Conservation (phyloP, 305 asterid species). For the Fraxinus nigra region DNA sequence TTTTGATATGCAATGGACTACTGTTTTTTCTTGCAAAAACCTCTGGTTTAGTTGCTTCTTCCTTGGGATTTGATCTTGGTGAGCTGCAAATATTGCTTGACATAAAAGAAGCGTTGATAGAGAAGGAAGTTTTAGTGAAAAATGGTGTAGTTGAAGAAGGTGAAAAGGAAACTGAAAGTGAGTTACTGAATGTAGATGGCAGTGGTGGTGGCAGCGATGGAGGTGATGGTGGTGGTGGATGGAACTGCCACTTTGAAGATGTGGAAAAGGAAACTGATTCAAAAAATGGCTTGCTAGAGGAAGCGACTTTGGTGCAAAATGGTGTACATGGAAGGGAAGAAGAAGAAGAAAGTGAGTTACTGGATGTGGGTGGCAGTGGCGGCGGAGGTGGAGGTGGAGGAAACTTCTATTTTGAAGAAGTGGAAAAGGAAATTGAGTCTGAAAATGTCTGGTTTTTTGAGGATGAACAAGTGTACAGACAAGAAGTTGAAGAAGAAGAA, state of each 20-base stretch:
- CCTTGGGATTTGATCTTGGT: not conserved
- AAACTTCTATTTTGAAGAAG: slow-evolving; percentile 9
- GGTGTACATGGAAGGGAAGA: not conserved
- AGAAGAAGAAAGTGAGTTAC: not conserved
- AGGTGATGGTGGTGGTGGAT: slow-evolving; percentile 22
- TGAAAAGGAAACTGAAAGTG: not conserved
- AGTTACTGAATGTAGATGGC: not conserved
- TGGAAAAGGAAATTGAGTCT: not conserved
- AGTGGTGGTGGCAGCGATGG: not conserved
- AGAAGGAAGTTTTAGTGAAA: not conserved
- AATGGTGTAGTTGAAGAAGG: not conserved
- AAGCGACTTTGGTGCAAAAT: not conserved
- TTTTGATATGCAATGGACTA: not conserved
- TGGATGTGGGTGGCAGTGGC: not conserved
- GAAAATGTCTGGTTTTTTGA: slow-evolving; percentile 26
- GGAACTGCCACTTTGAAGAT: slow-evolving; percentile 5
- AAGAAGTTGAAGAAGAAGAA: not conserved
- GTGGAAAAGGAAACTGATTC: not conserved
- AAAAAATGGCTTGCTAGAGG: slow-evolving; percentile 20
- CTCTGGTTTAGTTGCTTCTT: not conserved
- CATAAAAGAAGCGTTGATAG: slow-evolving; percentile 20
- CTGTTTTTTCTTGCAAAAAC: not conserved
- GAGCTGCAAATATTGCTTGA: not conserved
- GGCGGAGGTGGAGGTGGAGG: slow-evolving; percentile 18
- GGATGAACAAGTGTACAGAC: not conserved